Evolutionary conservation across 805 yeast species (phyloP).

Genomic region (Wickerhamiella musiphila): DNA sequence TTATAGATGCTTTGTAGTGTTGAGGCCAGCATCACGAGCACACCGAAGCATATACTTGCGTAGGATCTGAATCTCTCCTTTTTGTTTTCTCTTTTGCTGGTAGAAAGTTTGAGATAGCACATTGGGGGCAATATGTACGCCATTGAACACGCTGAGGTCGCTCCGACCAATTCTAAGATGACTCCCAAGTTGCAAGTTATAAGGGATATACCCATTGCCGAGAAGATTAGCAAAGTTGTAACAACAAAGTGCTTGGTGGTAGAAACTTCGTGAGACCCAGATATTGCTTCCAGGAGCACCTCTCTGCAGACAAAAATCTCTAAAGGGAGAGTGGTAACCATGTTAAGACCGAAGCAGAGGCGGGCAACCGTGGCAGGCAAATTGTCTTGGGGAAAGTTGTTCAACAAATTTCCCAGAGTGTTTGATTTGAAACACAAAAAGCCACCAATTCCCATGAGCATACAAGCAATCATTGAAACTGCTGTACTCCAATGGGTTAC

Average conservation of each 20-base stretch:
- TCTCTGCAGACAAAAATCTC: slow-evolving; percentile 85
- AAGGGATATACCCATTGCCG: slow-evolving; percentile 61
- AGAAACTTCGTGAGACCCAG: slow-evolving; percentile 19
- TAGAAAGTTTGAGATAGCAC: slow-evolving; percentile 54
- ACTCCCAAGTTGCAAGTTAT: slow-evolving; percentile 80
- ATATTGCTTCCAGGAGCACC: slow-evolving; percentile 49
- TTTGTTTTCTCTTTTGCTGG: slow-evolving; percentile 21
- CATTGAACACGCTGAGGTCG: slow-evolving; percentile 81
- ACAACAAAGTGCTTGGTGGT: slow-evolving; percentile 35
- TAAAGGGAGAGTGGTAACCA: slow-evolving; percentile 82
- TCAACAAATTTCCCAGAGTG: slow-evolving; percentile 75
- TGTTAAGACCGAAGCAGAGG: slow-evolving; percentile 77
- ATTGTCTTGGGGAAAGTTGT: slow-evolving; percentile 69
- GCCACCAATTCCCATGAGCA: slow-evolving; percentile 65
- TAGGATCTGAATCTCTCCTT: slow-evolving; percentile 36
- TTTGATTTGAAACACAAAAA: slow-evolving; percentile 53
- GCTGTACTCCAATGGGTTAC: slow-evolving; percentile 74
- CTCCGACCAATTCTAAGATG: slow-evolving; percentile 76
- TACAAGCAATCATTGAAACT: slow-evolving; percentile 65
- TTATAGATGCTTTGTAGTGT: slow-evolving; percentile 63
- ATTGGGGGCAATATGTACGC: slow-evolving; percentile 85
- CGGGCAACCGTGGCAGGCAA: slow-evolving; percentile 69
- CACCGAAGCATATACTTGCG: slow-evolving; percentile 52
- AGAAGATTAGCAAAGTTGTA: slow-evolving; percentile 46
- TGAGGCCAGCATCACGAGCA: slow-evolving; percentile 62